Base-by-base conservation (phyloP, 2,329 filamentous ascomycete genomes). In the Diaporthe vexans region DNA sequence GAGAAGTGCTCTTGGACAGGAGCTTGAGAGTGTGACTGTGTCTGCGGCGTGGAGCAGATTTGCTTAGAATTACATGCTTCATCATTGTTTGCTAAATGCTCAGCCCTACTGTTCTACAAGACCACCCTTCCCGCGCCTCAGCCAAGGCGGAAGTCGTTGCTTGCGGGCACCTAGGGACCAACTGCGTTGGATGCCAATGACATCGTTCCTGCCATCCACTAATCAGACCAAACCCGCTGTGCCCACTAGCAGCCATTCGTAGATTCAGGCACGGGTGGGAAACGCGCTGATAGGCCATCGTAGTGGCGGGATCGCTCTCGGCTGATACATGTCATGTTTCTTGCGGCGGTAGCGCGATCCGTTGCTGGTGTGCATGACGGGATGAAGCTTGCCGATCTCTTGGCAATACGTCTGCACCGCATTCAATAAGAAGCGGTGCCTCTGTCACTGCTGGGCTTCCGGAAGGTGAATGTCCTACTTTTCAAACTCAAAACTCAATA, bases 281-380 rank as follows among this genome's bases (percentile, higher is more conserved):
- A 33, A 15, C 24, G 33, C 37, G 46, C 46, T 67, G 63, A 67
- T 67, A 67, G 63, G 63, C 46, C 33, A 24, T 19, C 7, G 29
- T n/a, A 29, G 11, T n/a, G 33, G 19, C 63, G 43, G 61, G 29
- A 52, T 51, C 46, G 63, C 46, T 52, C 63, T 67, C 46, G 46
- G 63, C 63, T 67, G 63, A 67, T 52, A 67, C 63, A 67, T 33
- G 63, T 67, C 3, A 52, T 67, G 63, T 67, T 67, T 67, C 63
- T 24, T 67, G 63, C 46, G 63, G n/a, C 46, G 29, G 63, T 67
- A 67, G 63, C 63, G 63, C 63, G 63, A 52, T 67, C 46, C 46
- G 13, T 26, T 67, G 63, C 15, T 26, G 46, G 11, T 52, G 63
- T 67, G 63, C 46, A 67, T 52, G 63, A 67, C 63, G 63, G 63